Base-by-base conservation (phyloP, 2,329 filamentous ascomycete species). In the Stagonosporopsis vannaccii region DNA sequence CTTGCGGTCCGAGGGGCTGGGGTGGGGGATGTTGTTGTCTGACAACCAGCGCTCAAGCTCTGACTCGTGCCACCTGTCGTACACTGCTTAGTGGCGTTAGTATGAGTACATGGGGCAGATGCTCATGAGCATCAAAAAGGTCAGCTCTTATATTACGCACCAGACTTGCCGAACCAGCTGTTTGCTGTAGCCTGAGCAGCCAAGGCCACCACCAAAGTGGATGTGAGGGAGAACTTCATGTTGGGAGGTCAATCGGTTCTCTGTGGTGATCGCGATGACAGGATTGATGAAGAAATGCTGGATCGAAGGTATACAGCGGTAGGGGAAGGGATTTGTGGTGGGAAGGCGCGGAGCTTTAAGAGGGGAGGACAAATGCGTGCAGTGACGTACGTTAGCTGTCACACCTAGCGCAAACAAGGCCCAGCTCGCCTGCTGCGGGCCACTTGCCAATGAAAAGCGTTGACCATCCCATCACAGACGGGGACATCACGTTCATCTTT, bases 51-150 rank as follows among this genome's bases (percentile, higher is more conserved):
- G 87, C 81, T 99, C 94, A 26, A 99, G 87, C 83, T 99, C 95
- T 20, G 91, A 96, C 82, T 98, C 89, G 71, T 98, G 94, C 95
- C 95, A 99, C 77, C 95, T 97, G 81, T 98, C 97, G 84, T 98
- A 98, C 15, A 89, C 94, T 97, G 72, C 44, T 65, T 56, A 57
- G 60, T 44, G 45, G 20, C 61, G 58, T 72, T 62, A 72, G 66
- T 58, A 52, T 48, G 39, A 50, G 60, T 37, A 45, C 23, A 12
- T 17, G 36, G 11, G 26, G 30, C 22, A 42, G 23, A 42, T 17
- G 41, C 30, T 32, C 32, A 47, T 22, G 17, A 45, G 32, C 11
- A 41, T 36, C 37, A 33, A 35, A 62, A 32, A 65, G 53, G 56
- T 41, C 37, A 17, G 22, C 6, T 46, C 60, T 51, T 62, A 70